Conservation (phyloP, 169 alveolate genomes). For the Eimeria praecox region DNA sequence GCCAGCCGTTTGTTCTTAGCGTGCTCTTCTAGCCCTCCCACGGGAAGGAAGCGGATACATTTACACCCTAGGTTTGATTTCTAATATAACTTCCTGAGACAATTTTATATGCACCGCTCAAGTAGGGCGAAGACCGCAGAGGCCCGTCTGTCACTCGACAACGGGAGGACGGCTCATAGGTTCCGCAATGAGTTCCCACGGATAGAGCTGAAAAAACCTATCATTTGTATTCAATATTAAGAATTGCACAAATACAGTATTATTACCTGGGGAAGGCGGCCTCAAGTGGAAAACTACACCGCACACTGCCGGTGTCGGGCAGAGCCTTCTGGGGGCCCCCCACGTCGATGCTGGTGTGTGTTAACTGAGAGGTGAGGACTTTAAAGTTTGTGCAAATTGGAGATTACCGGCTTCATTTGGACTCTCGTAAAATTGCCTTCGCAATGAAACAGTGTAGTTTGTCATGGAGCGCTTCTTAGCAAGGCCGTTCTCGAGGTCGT, state of each 20-base stretch:
- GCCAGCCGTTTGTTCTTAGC: background rate
- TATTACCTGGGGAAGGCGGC: background rate
- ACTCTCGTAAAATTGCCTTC: background rate
- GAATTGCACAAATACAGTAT: background rate
- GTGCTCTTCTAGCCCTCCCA: background rate
- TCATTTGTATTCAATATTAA: background rate
- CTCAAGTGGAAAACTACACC: background rate
- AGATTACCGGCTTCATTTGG: background rate
- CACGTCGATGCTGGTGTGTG: background rate
- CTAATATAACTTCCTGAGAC: background rate
- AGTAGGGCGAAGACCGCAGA: too few relatives aligned
- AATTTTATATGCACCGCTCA: background rate
- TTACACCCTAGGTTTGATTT: too few relatives aligned
- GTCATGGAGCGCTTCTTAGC: background rate
- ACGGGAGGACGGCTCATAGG: background rate
- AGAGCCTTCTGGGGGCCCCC: background rate
- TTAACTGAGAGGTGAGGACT: background rate
- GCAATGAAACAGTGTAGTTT: background rate
- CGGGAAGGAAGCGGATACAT: background rate
- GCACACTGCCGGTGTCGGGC: background rate
- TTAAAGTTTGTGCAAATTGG: background rate
- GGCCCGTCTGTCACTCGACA: too few relatives aligned
- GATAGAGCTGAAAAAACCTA: background rate
- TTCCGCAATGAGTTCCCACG: background rate
- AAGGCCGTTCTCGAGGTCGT: background rate